These are phyloP conservation scores for Penicillium sp. DNA, from an alignment of 2,329 filamentous ascomycete genomes.

Conservation along the genomic window DNA sequence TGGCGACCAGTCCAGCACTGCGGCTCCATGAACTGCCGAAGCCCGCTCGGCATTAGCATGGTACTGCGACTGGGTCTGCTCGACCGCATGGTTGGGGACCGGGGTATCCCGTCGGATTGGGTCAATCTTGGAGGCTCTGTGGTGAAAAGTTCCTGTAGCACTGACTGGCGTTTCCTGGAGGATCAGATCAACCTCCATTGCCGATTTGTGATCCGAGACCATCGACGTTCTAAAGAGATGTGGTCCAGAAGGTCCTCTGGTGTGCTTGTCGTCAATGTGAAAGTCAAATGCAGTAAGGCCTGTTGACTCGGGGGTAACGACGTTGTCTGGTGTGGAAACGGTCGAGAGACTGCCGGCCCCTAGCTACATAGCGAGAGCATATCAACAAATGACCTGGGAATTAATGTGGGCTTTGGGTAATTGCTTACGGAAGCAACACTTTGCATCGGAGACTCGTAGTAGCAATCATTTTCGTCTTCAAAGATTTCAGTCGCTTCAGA, in stretches of 20 bases:
- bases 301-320: not conserved
- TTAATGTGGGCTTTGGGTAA: not conserved
- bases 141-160: not conserved
- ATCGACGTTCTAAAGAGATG: constrained; percentile 75
- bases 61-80: not conserved
- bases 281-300: constrained; percentile 46
- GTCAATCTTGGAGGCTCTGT: constrained; percentile 12
- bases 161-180: not conserved
- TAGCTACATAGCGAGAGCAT: not conserved
- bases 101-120: constrained; percentile 23
- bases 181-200: not conserved
- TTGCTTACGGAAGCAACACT: constrained; percentile 13
- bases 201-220: constrained; percentile 13
- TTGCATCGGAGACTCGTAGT: constrained; percentile 2
- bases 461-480: constrained; percentile 5
- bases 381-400: not conserved
- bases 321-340: not conserved
- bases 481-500: constrained; percentile 12
- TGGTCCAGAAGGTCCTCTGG: constrained; percentile 82
- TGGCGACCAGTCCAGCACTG: constrained; percentile 9
- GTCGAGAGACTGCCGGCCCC: not conserved
- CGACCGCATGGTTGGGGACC: constrained; percentile 8
- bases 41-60: not conserved
- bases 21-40: not conserved
- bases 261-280: constrained; percentile 54